Evolutionary conservation across 495 filamentous ascomycete genomes (phyloP), one percentile per base, ranked within the genome.

Genomic region (Baudoinia panamericana): DNA sequence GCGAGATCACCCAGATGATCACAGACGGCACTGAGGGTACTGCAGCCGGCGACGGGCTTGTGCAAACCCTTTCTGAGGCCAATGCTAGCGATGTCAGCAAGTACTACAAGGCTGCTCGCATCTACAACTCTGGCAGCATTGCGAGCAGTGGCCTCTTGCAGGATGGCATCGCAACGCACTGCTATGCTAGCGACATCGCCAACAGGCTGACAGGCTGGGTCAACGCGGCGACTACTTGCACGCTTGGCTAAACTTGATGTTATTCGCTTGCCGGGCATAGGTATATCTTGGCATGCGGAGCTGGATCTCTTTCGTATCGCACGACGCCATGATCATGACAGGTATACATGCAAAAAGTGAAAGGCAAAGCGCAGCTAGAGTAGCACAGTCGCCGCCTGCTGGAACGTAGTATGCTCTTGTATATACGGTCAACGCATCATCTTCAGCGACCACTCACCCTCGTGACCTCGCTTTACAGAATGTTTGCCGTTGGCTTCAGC

Each of bases 181-280:
- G 47, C 28, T 54, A 54, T 36, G 31, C 39, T 19, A 26, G 16
- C 4, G 51, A 54, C 31, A 36, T 51, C 21, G 51, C 51, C 1
- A 54, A 54, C 42, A 16, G 47, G 12, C 34, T 54, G 32, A 51
- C 40, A 15, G 51, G 51, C 6, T 51, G 48, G 48, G 38, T 43
- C 3, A 41, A 15, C 8, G 48, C 43, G 3, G 13, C 4, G 12
- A 36, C 36, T 4, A 3, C 1, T 7, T 51, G 48, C 27, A 46
- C 42, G 4, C 42, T 45, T 2, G 42, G 26, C 22, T 43, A 39
- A 26, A 17, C n/a, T n/a, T n/a, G n/a, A n/a, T n/a, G n/a, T n/a
- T n/a, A n/a, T n/a, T n/a, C n/a, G n/a, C n/a, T n/a, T n/a, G n/a
- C n/a, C n/a, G n/a, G n/a, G n/a, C n/a, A n/a, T n/a, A n/a, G n/a